Base-by-base conservation (phyloP, 345 rosid species). In the Iberis pinnata region DNA sequence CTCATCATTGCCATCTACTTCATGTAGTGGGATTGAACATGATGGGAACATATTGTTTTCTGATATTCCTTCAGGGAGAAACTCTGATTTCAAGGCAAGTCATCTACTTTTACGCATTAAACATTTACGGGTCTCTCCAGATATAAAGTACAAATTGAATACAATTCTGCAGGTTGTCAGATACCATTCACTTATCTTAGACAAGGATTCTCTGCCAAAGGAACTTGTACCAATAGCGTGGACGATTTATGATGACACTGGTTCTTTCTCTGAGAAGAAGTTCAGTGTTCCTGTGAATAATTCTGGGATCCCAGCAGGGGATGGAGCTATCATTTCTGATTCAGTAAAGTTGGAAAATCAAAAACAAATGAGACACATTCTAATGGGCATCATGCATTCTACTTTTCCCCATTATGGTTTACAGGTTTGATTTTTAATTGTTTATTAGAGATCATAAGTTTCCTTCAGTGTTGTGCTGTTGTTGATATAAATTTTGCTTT, bases 361-460 rank as follows among this genome's bases (percentile, higher is more conserved):
- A 48, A 57, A 42, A 37, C 60, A 18, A 48, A 68, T 59, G 19
- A 50, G 71, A 71, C 74, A 73, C 61, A 75, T 81, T 73, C 64
- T 90, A 49, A 90, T 90, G 98, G 98, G 88, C 32, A 75, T 87
- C 67, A 82, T 52, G 93, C 98, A 90, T 68, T 73, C 88, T 67
- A 70, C 80, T 14, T 67, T 89, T 68, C 98, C 98, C 43, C 98
- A 90, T 69, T 90, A 79, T 61, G 96, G 98, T 46, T 75, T 90
- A 53, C 98, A 90, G 95, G 98, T 90, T 64, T 60, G 68, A 47
- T 45, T 18, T 38, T 46, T 59, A 45, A 22, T 17, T 45, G 25
- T 38, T 46, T 59, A 45, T 32, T 17, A 39, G 35, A 33, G 25
- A 40, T 46, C 12, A 36, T 39, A 27, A 38, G 16, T 53, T 43